Base-by-base conservation (phyloP, 495 filamentous ascomycete species). In the Penicillium argentinense region DNA sequence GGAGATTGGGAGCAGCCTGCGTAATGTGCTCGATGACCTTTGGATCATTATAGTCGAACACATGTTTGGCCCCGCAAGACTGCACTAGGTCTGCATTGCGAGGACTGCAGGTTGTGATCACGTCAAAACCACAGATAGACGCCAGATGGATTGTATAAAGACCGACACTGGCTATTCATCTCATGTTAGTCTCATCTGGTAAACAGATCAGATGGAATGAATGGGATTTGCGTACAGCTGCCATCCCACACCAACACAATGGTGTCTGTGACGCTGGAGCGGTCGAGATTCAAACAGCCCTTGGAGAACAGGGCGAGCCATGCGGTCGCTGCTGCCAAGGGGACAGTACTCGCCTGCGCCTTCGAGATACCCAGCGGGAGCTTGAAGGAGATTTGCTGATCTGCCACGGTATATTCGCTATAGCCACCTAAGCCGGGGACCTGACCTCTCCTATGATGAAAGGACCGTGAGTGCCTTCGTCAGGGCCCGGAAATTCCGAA, bases 71-170 rank as follows among this genome's bases (percentile, higher is more conserved):
- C 1, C 81, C 81, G 8, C 63, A 66, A 1, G 49, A 59, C 11
- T 64, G 65, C 18, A 75, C 72, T 3, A 83, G 62, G 3, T 73
- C 57, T 29, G 72, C 68, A 57, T 83, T 78, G 5, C 56, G 47
- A 0, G 74, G 70, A 1, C 76, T 79, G 54, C 79, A 79, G 1
- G 78, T 81, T 0, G 75, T 63, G 17, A 82, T 59, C 3, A 69
- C 57, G 0, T 64, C 18, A 0, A 69, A 30, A 9, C 59, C 63
- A 27, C 19, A 52, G 2, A 53, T 28, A 0, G 43, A 22, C 1
- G 67, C 65, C 0, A 69, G 17, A 19, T 71, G 67, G 12, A 71
- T 62, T 4, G 67, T 36, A 30, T 67, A 67, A 0, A 55, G 49
- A 3, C 67, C 65, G 3, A 71, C 67, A 25, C 63, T 66, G 2